Conservation (phyloP, 495 filamentous ascomycete genomes). For the Zalerion maritima region DNA sequence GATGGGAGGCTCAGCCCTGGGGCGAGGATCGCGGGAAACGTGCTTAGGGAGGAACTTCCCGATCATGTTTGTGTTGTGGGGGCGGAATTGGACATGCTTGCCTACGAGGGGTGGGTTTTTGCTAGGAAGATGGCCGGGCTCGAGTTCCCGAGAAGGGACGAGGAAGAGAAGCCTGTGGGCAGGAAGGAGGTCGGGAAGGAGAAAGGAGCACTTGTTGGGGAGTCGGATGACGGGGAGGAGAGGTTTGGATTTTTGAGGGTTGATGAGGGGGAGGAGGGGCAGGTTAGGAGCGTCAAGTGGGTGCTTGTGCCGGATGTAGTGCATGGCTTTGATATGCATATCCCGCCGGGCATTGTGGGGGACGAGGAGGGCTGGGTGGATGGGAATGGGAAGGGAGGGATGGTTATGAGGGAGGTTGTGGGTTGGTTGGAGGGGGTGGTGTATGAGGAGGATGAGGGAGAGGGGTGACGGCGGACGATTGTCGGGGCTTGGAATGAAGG, state of each 20-base stretch:
- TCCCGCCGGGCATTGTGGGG: slow-evolving; percentile 7
- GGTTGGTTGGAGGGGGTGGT: slow-evolving; percentile 18
- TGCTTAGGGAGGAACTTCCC: slow-evolving; percentile 13
- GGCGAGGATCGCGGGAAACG: no score
- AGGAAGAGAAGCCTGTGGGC: slow-evolving; percentile 4
- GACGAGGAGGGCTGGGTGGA: slow-evolving; percentile 12
- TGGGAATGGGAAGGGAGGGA: slow-evolving; percentile 17
- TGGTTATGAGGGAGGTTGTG: slow-evolving; percentile 14
- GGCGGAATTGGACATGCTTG: slow-evolving; percentile 35
- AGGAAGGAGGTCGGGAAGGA: slow-evolving; percentile 12
- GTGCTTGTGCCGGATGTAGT: slow-evolving; percentile 25
- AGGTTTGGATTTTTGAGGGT: slow-evolving; percentile 20
- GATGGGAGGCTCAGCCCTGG: slow-evolving; percentile 20
- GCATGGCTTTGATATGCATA: slow-evolving; percentile 23
- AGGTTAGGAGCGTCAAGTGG: slow-evolving; percentile 18
- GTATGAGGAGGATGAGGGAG: no score
- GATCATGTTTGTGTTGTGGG: slow-evolving; percentile 31
- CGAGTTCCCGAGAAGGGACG: no score
- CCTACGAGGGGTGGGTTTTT: slow-evolving; percentile 20
- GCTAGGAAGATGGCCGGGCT: slow-evolving; percentile 18
- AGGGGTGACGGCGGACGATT: no score
- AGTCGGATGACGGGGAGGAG: slow-evolving; percentile 17
- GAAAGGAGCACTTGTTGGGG: slow-evolving; percentile 6
- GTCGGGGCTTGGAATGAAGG: no score
- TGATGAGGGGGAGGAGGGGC: slow-evolving; percentile 13